Percentiles rank a stretch among this genome's conserved stretches.
These are phyloP conservation scores for Nemania abortiva DNA, from an alignment of 2,329 filamentous ascomycete genomes.

Conservation along the genomic window DNA sequence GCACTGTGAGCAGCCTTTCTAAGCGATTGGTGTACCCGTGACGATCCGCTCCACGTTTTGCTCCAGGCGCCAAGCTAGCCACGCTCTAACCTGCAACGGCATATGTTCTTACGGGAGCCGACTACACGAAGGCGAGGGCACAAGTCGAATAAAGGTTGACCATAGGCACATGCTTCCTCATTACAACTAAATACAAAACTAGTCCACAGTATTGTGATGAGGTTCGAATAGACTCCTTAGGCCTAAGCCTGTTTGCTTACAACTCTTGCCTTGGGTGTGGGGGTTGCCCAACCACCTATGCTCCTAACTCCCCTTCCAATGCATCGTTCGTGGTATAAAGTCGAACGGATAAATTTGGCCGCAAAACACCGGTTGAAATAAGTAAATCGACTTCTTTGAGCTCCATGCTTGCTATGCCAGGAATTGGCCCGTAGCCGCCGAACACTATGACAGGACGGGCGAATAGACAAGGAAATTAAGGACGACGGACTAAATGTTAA, in stretches of 20 bases:
- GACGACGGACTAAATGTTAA: slow-evolving; percentile 29
- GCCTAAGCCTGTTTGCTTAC: slow-evolving; percentile 18
- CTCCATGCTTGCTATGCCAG: slow-evolving; percentile 31
- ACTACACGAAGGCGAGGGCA: slow-evolving; percentile 13
- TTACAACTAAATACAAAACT: slow-evolving; percentile 31
- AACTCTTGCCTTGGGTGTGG: slow-evolving; percentile 17
- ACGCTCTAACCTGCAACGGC: slow-evolving; percentile 20
- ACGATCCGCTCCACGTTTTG: slow-evolving; percentile 12
- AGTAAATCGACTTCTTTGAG: slow-evolving; percentile 34
- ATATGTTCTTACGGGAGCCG: slow-evolving; percentile 4
- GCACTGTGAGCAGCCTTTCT: slow-evolving; percentile 15
- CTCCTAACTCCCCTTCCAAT: slow-evolving; percentile 36
- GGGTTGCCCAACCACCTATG: slow-evolving; percentile 21
- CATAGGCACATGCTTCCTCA: slow-evolving; percentile 18
- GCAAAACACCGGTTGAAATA: slow-evolving; percentile 35
- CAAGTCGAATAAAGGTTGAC: background rate
- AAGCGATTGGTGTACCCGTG: slow-evolving; percentile 29
- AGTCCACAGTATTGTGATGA: slow-evolving; percentile 11
- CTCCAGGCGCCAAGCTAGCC: slow-evolving; percentile 15
- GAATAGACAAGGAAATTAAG: slow-evolving; percentile 35
- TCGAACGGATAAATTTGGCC: slow-evolving; percentile 33
- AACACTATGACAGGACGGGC: slow-evolving; percentile 3
- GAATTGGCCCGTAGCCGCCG: slow-evolving; percentile 9
- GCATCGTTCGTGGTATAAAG: slow-evolving; percentile 39
- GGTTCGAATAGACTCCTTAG: slow-evolving; percentile 16